These are phyloP conservation scores for Aristolochia fimbriata DNA, from an alignment of 164 flowering plant species.

Conservation along the genomic window DNA sequence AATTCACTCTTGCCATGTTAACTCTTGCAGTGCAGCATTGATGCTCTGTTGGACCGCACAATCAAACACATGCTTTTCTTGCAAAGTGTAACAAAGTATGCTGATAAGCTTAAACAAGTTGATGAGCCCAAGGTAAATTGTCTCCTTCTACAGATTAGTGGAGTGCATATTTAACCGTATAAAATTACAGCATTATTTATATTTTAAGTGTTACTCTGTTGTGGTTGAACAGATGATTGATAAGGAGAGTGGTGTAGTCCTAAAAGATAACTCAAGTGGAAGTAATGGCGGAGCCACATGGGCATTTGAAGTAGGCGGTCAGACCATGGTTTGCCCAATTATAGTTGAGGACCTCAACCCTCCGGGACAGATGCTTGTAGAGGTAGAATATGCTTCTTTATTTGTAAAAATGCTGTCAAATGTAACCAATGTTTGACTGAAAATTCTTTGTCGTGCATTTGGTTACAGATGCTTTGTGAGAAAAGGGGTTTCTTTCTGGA, in stretches of 20 bases:
- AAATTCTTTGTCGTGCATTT: neutral
- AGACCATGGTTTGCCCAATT: constrained; percentile 59
- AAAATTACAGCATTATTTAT: no score
- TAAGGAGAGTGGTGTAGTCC: constrained; percentile 25
- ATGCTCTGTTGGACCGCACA: constrained; percentile 67
- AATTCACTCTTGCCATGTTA: constrained; percentile 5
- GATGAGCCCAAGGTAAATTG: constrained; percentile 50
- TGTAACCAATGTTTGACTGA: neutral
- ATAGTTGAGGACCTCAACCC: constrained; percentile 68
- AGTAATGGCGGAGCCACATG: constrained; percentile 50
- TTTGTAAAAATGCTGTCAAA: neutral
- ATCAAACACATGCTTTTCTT: constrained; percentile 76
- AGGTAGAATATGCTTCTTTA: constrained; percentile 31
- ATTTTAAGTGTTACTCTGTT: neutral
- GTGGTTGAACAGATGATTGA: constrained; percentile 31
- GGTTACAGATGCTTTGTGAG: constrained; percentile 70
- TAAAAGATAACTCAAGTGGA: constrained; percentile 22
- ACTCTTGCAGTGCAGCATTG: constrained; percentile 71
- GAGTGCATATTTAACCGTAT: neutral
- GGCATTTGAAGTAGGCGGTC: constrained; percentile 70
- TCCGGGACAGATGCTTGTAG: constrained; percentile 82
- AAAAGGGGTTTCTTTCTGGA: constrained; percentile 80
- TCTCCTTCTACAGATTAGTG: neutral
- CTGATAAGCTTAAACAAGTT: constrained; percentile 51
- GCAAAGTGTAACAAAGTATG: constrained; percentile 59